Evolutionary conservation across 192 early-diverging fungal species (phyloP).

Genomic region (Backusella psychrophila): DNA sequence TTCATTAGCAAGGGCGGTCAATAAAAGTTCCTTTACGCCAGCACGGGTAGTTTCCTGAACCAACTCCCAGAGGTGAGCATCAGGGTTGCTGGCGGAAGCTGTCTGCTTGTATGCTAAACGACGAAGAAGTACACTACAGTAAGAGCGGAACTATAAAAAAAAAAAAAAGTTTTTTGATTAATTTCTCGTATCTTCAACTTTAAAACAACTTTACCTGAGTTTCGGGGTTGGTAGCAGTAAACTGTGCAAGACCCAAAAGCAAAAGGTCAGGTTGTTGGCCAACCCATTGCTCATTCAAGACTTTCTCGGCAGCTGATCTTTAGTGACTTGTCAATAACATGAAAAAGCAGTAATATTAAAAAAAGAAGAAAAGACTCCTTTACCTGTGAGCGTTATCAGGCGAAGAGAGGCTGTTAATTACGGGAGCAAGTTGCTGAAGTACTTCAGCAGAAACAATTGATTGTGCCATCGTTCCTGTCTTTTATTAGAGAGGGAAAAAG

Average conservation of each 20-base stretch:
- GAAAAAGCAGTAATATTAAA: background rate
- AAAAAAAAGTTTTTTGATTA: constrained; percentile 13
- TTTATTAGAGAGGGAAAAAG: background rate
- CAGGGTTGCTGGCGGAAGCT: constrained; percentile 24
- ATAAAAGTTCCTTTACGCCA: constrained; percentile 72
- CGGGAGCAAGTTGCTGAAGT: constrained; percentile 41
- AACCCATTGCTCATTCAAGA: constrained; percentile 57
- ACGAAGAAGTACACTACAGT: constrained; percentile 52
- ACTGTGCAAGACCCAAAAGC: constrained; percentile 45
- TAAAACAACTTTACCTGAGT: constrained; percentile 25
- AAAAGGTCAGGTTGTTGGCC: constrained; percentile 46
- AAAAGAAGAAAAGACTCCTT: background rate
- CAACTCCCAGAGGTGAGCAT: constrained; percentile 62
- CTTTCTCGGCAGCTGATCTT: constrained; percentile 46
- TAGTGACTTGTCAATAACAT: background rate
- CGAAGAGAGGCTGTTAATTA: constrained; percentile 46
- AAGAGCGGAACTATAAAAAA: constrained; percentile 44
- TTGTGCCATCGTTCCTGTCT: constrained; percentile 26
- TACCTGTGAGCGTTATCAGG: constrained; percentile 45
- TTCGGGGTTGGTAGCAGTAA: constrained; percentile 32
- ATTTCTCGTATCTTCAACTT: background rate
- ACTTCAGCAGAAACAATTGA: constrained; percentile 44
- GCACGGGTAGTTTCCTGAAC: constrained; percentile 63
- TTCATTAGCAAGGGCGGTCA: constrained; percentile 79
- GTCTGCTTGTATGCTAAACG: constrained; percentile 51